Conservation (phyloP, 2,329 filamentous ascomycete genomes). For the Talaromyces sp. region DNA sequence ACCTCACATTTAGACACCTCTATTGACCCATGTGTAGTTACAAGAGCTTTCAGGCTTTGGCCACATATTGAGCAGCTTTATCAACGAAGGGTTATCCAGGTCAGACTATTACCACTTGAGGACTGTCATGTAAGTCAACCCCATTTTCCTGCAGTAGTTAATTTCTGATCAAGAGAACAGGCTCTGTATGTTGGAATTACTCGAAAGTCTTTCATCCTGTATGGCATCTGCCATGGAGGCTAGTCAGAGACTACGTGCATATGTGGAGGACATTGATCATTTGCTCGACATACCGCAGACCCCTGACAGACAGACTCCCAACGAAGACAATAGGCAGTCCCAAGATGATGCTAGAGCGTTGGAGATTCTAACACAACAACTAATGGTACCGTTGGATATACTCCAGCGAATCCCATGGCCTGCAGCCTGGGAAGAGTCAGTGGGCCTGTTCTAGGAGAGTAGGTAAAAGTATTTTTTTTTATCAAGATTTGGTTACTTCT, state of each 20-base stretch:
- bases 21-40: background rate
- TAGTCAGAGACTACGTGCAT: conserved; percentile 5
- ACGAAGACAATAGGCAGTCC: background rate
- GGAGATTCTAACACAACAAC: background rate
- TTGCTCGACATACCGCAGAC: conserved; percentile 1
- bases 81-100: conserved; percentile 1
- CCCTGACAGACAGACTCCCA: background rate
- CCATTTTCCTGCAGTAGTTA: too few species aligned
- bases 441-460: background rate
- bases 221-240: conserved; percentile 3
- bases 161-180: background rate
- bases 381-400: conserved; percentile 10
- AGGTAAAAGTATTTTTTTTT: background rate
- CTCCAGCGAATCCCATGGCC: conserved; percentile 10
- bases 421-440: conserved; percentile 7
- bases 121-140: conserved; percentile 7
- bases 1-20: background rate
- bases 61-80: conserved; percentile 9
- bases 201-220: conserved; percentile 8
- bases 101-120: conserved; percentile 9
- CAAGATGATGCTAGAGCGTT: background rate
- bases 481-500: background rate
- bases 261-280: conserved; percentile 9
- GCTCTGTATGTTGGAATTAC: conserved; percentile 12
- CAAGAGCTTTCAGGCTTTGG: conserved; percentile 11